Base-by-base conservation (phyloP, 768 basidiomycete genomes). In the Agaricus bisporus region DNA sequence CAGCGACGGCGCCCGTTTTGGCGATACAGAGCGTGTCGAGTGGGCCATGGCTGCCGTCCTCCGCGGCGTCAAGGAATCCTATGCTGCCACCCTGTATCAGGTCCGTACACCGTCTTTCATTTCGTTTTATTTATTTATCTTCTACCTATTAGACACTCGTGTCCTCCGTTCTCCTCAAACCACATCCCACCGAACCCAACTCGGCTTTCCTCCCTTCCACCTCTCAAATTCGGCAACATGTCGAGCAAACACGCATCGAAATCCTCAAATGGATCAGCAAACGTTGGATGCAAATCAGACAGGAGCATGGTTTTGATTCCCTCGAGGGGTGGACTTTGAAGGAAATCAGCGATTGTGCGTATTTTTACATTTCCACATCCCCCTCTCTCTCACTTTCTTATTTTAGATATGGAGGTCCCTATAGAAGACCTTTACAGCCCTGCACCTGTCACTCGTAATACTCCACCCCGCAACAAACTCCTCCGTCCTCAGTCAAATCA, bases 281-380 rank as follows among this genome's bases (percentile, higher is more conserved):
- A 55, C 79, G 88, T 4, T 97, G 91, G 92, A 62, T 86, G 42
- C 76, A 73, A 11, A 79, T 93, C 26, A 77, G 86, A 11, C 81
- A 86, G 46, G 82, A 83, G 48, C 80, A 82, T n/a, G 91, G 89
- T 0, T 95, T 98, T 60, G 85, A 87, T 48, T 64, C 69, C 4
- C 74, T 98, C n/a, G 91, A 95, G 46, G 78, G 77, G 4, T 97
- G 92, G 91, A 83, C 88, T 0, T 65, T 95, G 50, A 86, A 91
- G 64, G 95, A 98, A 63, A 91, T 98, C 38, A 79, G 82, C 39
- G 81, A 88, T 61, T 79, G 91, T 90, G 57, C 60, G 87, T 74
- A 32, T 48, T 36, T 48, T 36, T 38, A 12, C 29, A 38, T 35
- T 32, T 39, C 17, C 22, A 3, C 20, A 14, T 8, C 20, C 7